Base-by-base conservation (phyloP, 257 asterid genomes). In the Solanum ossicruentum region DNA sequence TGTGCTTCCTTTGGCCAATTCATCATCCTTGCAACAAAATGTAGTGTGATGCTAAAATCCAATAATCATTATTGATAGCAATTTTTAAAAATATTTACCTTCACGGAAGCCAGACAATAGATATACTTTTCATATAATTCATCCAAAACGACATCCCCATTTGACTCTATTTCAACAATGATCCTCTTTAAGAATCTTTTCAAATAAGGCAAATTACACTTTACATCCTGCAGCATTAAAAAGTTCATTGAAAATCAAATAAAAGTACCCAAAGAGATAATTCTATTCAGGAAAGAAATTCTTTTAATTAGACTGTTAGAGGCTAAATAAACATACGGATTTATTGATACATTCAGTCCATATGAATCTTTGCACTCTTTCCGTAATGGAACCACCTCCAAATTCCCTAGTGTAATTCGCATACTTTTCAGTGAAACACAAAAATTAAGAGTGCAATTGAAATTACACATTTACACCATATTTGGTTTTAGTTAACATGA, bases 91-190 rank as follows among this genome's bases (percentile, higher is more conserved):
- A 47, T 17, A 39, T 47, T 83, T 79, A 93, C 99, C 98, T 88
- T 89, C 32, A 90, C 79, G 73, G 92, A 91, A 84, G 92, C 84
- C 93, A 93, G 81, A 66, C 79, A 88, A 84, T 86, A 91, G 0
- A 94, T 93, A 65, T 93, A 96, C 79, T 83, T 92, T 86, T 94
- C 98, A 87, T 94, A 94, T 57, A 96, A 69, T 87, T 93, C 95
- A 87, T 93, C 98, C 90, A 94, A 87, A 87, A 93, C 97, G 15
- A 89, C 82, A 1, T 85, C 92, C 45, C 98, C 97, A 7, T 78
- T 88, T 12, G 92, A 93, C 88, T 96, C 99, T 16, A 94, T 89
- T 89, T 91, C 98, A 80, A 84, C 67, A 84, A 96, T 96, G 28
- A 96, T 88, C 84, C 92, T 96, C 93, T 96, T 96, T 28, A 94